Evolutionary conservation across 805 yeast genomes (phyloP), one percentile per base, ranked within the genome.

Genomic region (Wickerhamiella azymoides): DNA sequence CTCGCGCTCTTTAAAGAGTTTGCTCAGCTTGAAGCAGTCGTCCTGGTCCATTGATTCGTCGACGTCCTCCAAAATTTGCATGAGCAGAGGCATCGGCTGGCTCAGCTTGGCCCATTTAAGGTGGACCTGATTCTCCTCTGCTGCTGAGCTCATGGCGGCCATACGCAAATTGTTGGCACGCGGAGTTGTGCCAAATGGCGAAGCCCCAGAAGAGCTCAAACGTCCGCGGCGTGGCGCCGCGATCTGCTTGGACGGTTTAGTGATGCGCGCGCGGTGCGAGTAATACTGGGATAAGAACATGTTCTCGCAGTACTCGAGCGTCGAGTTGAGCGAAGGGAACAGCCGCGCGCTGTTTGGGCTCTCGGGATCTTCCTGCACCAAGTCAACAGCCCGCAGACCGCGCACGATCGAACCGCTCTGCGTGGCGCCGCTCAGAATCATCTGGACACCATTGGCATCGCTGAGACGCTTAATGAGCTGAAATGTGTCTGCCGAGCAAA

Each of bases 251-350:
- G 38, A n/a, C 14, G 27, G 30, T n/a, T 32, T 17, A 25, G 25
- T n/a, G 16, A 36, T 27, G 26, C 45, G 39, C 18, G 61, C 62
- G 19, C 63, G 54, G 47, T 66, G 62, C 25, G 52, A 65, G 53
- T 71, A 76, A 59, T 79, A 80, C 25, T 77, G 74, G 43, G 73
- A 68, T 55, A 92, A 69, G 54, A 88, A 85, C 54, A 80, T 79
- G 63, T 92, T 89, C 61, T 92, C 98, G 67, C 96, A 85, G 95
- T 95, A 89, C 62, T 92, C 97, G 37, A 92, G 70, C 0, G 95
- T 94, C 46, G 81, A 74, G 58, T 92, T 92, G 54, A 92, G 70
- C 45, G 84, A 81, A 46, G 73, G 74, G 58, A 86, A 89, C 38
- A 88, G 69, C 54, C 77, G 78, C 49, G 77, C 74, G 19, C 61